These are phyloP conservation scores for Halteria grandinella DNA, from an alignment of 73 alveolate genomes.

Conservation along the genomic window DNA sequence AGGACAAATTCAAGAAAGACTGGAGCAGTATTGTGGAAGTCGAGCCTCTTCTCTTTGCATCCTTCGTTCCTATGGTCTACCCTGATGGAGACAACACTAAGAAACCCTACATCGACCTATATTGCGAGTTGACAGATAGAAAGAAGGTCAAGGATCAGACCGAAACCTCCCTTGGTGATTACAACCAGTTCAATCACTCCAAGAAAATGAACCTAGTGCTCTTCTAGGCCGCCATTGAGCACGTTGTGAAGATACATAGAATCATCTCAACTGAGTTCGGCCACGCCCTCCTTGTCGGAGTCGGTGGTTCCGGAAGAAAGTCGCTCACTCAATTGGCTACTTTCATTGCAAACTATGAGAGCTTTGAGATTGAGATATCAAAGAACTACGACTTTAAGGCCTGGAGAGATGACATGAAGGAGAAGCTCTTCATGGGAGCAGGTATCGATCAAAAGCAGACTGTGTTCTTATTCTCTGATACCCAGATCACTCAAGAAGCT, in stretches of 20 bases:
- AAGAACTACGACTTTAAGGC: slow-evolving; percentile 83
- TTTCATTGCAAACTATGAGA: slow-evolving; percentile 91
- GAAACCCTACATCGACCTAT: slow-evolving; percentile 72
- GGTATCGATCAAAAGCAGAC: slow-evolving; percentile 87
- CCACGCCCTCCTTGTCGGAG: slow-evolving; percentile 99
- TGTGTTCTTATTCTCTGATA: slow-evolving; percentile 95
- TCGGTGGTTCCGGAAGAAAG: slow-evolving; percentile 99
- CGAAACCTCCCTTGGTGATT: slow-evolving; percentile 66
- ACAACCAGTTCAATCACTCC: slow-evolving; percentile 71
- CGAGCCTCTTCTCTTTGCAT: slow-evolving; percentile 92
- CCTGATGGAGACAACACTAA: slow-evolving; percentile 82
- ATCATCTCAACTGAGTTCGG: slow-evolving; percentile 98
- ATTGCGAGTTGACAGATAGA: slow-evolving; percentile 89
- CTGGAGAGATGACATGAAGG: slow-evolving; percentile 93
- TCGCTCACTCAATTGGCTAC: slow-evolving; percentile 96
- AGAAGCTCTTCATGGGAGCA: slow-evolving; percentile 80
- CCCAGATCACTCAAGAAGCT: slow-evolving; percentile 96
- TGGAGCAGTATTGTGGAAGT: slow-evolving; percentile 88
- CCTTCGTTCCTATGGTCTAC: slow-evolving; percentile 88
- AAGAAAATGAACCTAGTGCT: slow-evolving; percentile 97
- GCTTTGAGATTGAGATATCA: slow-evolving; percentile 80
- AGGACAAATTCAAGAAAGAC: slow-evolving; percentile 87
- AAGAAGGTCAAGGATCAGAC: slow-evolving; percentile 65
- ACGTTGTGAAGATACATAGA: slow-evolving; percentile 94
- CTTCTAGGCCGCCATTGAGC: slow-evolving; percentile 98